These are phyloP conservation scores for Verticillium nonalfalfae DNA, from an alignment of 2,329 filamentous ascomycete genomes.

Conservation along the genomic window DNA sequence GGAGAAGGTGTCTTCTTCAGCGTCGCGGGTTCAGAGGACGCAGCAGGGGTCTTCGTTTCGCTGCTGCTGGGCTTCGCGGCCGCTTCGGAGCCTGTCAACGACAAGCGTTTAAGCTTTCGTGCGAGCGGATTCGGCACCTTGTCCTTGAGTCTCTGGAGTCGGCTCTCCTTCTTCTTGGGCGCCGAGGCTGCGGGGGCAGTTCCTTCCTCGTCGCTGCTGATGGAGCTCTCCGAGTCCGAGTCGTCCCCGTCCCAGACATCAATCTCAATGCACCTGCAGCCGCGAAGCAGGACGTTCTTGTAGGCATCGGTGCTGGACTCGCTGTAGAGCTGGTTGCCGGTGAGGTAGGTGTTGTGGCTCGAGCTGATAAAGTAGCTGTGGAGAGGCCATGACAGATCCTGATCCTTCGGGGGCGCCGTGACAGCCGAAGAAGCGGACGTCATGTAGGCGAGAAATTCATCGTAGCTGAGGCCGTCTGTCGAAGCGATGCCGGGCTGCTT, in stretches of 20 bases:
- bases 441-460: constrained; percentile 50
- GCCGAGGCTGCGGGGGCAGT: neutral
- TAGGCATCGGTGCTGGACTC: constrained; percentile 85
- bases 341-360: constrained; percentile 91
- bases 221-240: constrained; percentile 60
- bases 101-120: constrained; percentile 20
- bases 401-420: constrained; percentile 28
- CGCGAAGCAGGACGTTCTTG: constrained; percentile 73
- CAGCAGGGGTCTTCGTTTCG: neutral
- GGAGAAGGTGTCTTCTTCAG: constrained; percentile 9
- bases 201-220: constrained; percentile 25
- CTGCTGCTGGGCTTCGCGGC: neutral
- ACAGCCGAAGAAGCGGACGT: constrained; percentile 39
- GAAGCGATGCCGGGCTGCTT: constrained; percentile 16
- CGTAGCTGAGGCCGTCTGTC: constrained; percentile 34
- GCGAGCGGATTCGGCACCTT: constrained; percentile 38
- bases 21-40: neutral
- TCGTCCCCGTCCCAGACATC: constrained; percentile 92
- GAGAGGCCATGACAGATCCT: constrained; percentile 67
- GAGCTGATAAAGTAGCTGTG: constrained; percentile 92
- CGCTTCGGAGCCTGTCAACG: neutral
- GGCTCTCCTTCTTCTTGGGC: constrained; percentile 42
- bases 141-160: constrained; percentile 58
- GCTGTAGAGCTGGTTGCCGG: constrained; percentile 82
- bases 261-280: constrained; percentile 87